Conservation (phyloP, 148 eudicot species). For the Rheum nobile region DNA sequence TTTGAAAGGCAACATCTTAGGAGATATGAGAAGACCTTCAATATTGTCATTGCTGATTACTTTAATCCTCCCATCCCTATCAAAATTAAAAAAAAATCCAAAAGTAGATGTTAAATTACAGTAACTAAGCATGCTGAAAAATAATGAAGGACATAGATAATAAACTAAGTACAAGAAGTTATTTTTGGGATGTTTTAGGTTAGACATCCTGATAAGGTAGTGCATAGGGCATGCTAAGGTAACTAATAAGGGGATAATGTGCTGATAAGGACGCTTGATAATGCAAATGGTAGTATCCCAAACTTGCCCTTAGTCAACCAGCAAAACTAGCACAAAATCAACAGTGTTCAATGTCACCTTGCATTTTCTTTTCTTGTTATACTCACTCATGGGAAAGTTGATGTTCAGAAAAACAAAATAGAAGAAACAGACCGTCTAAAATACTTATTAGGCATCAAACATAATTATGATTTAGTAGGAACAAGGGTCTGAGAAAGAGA, state of each 20-base stretch:
- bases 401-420: neutral
- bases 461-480: neutral
- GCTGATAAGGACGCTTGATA: neutral
- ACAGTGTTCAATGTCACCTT: neutral
- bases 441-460: neutral
- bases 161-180: neutral
- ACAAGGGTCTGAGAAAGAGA: neutral
- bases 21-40: conserved; percentile 81
- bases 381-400: neutral
- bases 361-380: neutral
- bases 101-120: neutral
- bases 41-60: conserved; percentile 74
- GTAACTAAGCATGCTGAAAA: neutral
- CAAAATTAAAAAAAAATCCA: conserved; percentile 15
- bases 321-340: neutral
- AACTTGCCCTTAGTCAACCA: neutral
- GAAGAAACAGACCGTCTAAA: neutral
- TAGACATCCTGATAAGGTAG: neutral
- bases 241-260: neutral
- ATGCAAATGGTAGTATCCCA: neutral
- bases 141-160: neutral
- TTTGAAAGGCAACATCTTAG: conserved; percentile 60
- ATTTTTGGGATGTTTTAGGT: neutral
- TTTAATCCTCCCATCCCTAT: conserved; percentile 95
- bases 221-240: neutral